phyloP scores from a whole-genome alignment of 192 early-diverging fungal species.

The Coemansia sp. region DNA sequence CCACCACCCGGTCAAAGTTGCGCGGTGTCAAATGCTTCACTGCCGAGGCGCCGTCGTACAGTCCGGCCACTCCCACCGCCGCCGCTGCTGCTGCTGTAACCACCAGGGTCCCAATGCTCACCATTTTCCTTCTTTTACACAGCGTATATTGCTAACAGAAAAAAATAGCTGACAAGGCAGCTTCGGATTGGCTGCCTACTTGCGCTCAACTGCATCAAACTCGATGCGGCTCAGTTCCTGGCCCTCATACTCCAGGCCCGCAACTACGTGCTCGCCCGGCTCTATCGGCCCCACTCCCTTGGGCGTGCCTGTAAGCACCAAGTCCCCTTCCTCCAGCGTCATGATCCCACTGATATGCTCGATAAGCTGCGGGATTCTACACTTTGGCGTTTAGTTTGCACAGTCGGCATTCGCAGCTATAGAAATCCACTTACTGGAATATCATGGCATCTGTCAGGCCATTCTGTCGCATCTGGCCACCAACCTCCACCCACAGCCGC shows the following conservation, averaged over 20 bases:
- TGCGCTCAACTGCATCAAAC: slow-evolving; percentile 34
- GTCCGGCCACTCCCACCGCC: slow-evolving; percentile 27
- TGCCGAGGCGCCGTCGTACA: slow-evolving; percentile 57
- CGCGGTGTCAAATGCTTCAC: slow-evolving; percentile 57
- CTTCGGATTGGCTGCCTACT: neutral
- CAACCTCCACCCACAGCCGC: slow-evolving; percentile 73
- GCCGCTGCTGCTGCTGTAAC: slow-evolving; percentile 8
- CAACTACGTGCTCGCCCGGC: slow-evolving; percentile 76
- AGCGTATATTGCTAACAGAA: no score
- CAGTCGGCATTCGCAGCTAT: neutral
- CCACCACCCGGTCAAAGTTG: slow-evolving; percentile 65
- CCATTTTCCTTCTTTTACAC: neutral
- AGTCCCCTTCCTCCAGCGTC: slow-evolving; percentile 85
- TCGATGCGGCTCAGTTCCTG: slow-evolving; percentile 44
- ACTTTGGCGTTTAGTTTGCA: slow-evolving; percentile 2
- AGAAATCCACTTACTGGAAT: slow-evolving; percentile 60
- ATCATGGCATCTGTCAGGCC: slow-evolving; percentile 92
- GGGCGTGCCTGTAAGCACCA: slow-evolving; percentile 91
- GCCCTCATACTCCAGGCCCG: slow-evolving; percentile 58
- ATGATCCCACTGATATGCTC: slow-evolving; percentile 80
- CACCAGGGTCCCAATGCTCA: slow-evolving; percentile 1
- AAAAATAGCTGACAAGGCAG: neutral
- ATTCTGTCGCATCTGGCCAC: slow-evolving; percentile 73
- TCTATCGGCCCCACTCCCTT: slow-evolving; percentile 80
- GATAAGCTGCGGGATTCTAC: slow-evolving; percentile 75